Evolutionary conservation across 2,329 filamentous ascomycete genomes (phyloP).

Genomic region (Exophiala bonariae): DNA sequence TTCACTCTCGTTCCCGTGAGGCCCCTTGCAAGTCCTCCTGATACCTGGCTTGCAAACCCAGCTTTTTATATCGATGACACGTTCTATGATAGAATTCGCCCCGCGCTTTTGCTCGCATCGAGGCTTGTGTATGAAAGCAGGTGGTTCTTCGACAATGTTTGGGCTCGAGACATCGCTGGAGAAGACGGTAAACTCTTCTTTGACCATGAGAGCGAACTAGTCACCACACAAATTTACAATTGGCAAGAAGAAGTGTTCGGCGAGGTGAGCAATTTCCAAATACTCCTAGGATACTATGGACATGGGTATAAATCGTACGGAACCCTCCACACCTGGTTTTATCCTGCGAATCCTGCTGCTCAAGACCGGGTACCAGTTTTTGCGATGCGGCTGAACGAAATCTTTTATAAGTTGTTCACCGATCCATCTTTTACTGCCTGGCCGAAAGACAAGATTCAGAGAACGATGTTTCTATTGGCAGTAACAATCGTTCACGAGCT

Average conservation of each 20-base stretch:
- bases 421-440: background rate
- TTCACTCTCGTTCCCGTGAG: too few relatives aligned
- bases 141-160: conserved; percentile 5
- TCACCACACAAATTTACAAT: background rate
- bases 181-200: background rate
- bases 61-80: conserved; percentile 7
- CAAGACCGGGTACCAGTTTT: background rate
- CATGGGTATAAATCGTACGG: background rate
- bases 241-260: background rate
- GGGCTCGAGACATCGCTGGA: background rate
- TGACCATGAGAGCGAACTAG: background rate
- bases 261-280: background rate
- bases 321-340: background rate
- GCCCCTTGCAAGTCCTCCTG: too few relatives aligned
- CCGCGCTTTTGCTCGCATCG: conserved; percentile 7
- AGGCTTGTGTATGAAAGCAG: background rate
- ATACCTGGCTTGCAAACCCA: background rate
- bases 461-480: conserved; percentile 4
- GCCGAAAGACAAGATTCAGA: background rate
- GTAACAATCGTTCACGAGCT: conserved; percentile 10
- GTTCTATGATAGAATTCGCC: conserved; percentile 9
- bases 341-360: background rate
- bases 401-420: conserved; percentile 3
- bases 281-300: background rate
- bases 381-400: conserved; percentile 4